A percentile compares a stretch with the other conserved stretches of the same genome.
Evolutionary conservation across 257 asterid genomes (phyloP).

Genomic region (Henckelia pumila): DNA sequence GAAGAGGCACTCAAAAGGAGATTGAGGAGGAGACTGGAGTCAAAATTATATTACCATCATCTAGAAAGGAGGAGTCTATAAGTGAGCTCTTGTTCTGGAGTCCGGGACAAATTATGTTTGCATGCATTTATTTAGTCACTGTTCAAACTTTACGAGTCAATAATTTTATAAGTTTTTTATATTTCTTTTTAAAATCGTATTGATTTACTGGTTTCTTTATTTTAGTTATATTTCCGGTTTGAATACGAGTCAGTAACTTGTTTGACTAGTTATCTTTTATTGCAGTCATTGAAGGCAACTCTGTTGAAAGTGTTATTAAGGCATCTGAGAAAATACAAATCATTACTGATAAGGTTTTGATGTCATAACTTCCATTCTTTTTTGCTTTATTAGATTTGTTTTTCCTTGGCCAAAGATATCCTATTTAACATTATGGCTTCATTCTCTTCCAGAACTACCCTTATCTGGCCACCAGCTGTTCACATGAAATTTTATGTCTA

Average conservation of each 20-base stretch:
- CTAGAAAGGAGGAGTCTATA: slow-evolving; percentile 58
- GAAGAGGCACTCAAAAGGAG: slow-evolving; percentile 62
- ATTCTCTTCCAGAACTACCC: neutral
- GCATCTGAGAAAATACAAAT: slow-evolving; percentile 62
- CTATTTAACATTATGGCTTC: neutral
- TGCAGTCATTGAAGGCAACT: slow-evolving; percentile 80
- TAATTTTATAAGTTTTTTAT: neutral
- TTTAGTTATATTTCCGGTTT: slow-evolving; percentile 11
- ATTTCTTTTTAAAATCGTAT: slow-evolving; percentile 3
- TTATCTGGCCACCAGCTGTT: no score
- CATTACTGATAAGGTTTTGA: slow-evolving; percentile 64
- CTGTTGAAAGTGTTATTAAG: slow-evolving; percentile 63
- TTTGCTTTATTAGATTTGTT: slow-evolving; percentile 1
- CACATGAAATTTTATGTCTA: neutral
- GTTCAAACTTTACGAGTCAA: neutral
- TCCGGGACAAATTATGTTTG: slow-evolving; percentile 19
- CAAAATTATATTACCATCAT: slow-evolving; percentile 56
- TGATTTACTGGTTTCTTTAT: slow-evolving; percentile 1
- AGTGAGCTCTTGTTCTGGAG: slow-evolving; percentile 49
- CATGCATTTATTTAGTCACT: slow-evolving; percentile 7
- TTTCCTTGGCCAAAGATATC: neutral
- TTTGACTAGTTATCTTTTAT: slow-evolving; percentile 28
- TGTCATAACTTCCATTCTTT: slow-evolving; percentile 8
- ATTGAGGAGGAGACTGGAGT: slow-evolving; percentile 65
- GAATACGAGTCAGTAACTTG: slow-evolving; percentile 14